Base-by-base conservation (phyloP, 805 yeast species). In the Wickerhamiella sorbophila region DNA sequence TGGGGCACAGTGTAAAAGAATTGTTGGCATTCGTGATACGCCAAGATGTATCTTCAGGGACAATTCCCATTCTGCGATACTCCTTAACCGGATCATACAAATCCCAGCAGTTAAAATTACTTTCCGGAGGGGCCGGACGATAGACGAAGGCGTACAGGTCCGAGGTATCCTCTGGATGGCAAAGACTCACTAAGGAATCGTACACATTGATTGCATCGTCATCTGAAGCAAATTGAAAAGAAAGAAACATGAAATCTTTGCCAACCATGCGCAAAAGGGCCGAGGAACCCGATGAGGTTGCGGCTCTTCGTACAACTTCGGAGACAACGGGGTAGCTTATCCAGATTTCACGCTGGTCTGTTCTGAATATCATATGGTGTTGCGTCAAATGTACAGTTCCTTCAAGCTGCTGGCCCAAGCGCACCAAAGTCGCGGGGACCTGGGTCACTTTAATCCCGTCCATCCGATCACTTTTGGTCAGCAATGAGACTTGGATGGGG, bases 321-420 rank as follows among this genome's bases (percentile, higher is more conserved):
- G 74, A 78, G 26, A 87, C 76, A 48, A 86, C 73, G 1, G 96
- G 95, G 59, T 85, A 88, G 45, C 94, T 80, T 24, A 85, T 70
- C 98, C 97, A 91, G 24, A 84, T 72, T 58, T 91, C 97, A 44
- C 75, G 65, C 49, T 46, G 48, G 3, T 44, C 44, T 14, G 54
- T 54, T 6, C 57, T 61, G 56, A 80, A 81, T 29, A 81, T 80
- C 51, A 82, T 58, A 60, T 82, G 91, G 55, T 81, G 87, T 4
- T 83, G 73, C 2, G 87, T 79, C 36, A 81, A 59, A 54, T 78
- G 87, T 22, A 81, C 55, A 3, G 77, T 67, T 1, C 88, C 91
- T 10, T 57, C 56, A n/a, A 64, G 57, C 6, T 69, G 61, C 27
- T 58, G 59, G 12, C 86, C 87, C 40, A 77, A 69, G 50, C 76